phyloP scores from a whole-genome alignment of 2,329 filamentous ascomycete species.

The Elsinoe australis region DNA sequence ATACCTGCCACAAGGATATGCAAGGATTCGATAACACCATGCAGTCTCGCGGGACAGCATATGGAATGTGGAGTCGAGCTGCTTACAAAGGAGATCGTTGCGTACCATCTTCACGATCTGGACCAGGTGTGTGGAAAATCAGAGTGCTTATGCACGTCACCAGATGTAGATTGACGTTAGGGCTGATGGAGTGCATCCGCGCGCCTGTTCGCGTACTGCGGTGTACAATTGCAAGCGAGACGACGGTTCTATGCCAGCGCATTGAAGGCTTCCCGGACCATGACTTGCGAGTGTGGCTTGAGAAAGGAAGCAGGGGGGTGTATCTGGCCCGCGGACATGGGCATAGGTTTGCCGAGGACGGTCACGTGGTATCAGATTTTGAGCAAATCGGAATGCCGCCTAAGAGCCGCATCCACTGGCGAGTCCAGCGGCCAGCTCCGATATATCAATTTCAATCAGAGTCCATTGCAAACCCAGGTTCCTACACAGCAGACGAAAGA shows the following conservation, averaged over 20 bases:
- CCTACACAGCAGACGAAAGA: no score
- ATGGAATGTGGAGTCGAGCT: not conserved
- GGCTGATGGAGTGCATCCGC: no score
- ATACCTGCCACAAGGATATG: not conserved
- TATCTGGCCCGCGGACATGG: no score
- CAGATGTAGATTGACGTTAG: not conserved
- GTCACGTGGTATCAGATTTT: conserved; percentile 3
- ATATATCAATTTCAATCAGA: conserved; percentile 2
- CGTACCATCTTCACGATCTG: no score
- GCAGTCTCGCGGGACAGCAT: not conserved
- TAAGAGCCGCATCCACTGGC: not conserved
- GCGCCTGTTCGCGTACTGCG: no score
- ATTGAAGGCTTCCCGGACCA: not conserved
- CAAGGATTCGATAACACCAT: not conserved
- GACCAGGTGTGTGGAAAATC: no score
- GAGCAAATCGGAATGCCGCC: not conserved
- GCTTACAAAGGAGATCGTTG: not conserved
- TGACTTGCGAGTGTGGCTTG: not conserved
- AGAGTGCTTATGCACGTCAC: conserved; percentile 3
- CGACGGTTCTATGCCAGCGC: not conserved
- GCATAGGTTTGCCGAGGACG: no score
- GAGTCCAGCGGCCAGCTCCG: conserved; percentile 4
- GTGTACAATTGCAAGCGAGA: not conserved
- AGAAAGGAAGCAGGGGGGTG: no score
- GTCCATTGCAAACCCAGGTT: not conserved